A percentile compares a stretch with the other conserved stretches of the same genome.
Evolutionary conservation across 768 basidiomycete genomes (phyloP).

Genomic region (Rhodotorula paludigena): DNA sequence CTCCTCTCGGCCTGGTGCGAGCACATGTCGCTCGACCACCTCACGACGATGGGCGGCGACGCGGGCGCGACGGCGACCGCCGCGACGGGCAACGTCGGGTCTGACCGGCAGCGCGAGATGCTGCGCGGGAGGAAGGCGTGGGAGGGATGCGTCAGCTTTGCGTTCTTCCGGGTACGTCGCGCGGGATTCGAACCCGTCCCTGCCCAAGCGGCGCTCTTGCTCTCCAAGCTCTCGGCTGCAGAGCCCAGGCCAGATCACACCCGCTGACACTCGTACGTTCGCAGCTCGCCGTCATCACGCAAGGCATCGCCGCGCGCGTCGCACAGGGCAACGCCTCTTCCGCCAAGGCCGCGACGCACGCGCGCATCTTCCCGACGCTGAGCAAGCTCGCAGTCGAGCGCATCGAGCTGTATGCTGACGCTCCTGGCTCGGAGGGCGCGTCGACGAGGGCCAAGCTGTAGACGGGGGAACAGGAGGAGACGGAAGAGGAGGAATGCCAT

Average conservation of each 20-base stretch:
- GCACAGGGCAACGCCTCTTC: conserved; percentile 39
- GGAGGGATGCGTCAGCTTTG: conserved; percentile 38
- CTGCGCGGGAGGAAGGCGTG: conserved; percentile 4
- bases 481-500: neutral
- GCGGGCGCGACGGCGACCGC: no score
- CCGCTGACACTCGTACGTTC: no score
- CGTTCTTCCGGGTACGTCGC: conserved; percentile 41
- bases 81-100: neutral
- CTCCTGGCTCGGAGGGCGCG: no score
- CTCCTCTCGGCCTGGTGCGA: conserved; percentile 37
- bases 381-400: conserved; percentile 30
- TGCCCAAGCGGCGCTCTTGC: no score
- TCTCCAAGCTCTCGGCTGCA: no score
- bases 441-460: conserved; percentile 21
- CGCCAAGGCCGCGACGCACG: conserved; percentile 35
- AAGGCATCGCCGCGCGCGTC: conserved; percentile 42
- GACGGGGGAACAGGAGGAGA: neutral
- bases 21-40: conserved; percentile 8
- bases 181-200: no score
- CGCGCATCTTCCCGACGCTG: conserved; percentile 29
- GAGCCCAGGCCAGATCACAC: no score
- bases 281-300: conserved; percentile 43
- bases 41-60: neutral
- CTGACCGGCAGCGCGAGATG: no score
- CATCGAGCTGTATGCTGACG: conserved; percentile 25